Base-by-base conservation (phyloP, 139 green algal species). In the Chlamydomonas sp. region DNA sequence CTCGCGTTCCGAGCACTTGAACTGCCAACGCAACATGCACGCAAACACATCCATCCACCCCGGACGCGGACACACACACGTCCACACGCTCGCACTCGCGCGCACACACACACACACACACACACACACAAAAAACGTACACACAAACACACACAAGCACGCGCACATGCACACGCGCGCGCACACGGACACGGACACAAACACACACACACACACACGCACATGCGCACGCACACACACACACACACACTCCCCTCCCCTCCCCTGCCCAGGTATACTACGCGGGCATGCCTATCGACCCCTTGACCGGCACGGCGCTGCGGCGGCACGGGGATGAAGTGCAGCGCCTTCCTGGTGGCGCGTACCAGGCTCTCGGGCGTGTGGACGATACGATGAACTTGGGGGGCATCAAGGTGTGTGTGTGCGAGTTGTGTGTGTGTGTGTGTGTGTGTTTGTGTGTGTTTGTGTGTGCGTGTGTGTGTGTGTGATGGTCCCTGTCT, bases 371-470 rank as follows among this genome's bases (percentile, higher is more conserved):
- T 43, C 28, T 76, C n/a, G 93, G 93, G 0, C 77, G 92, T 5
- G 82, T 76, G 28, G 93, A 98, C 70, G 91, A 98, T 82, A 97
- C 93, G 1, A 98, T 98, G 93, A 98, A 98, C 83, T 82, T 98
- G n/a, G 93, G 70, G 1, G 71, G 71, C 35, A 76, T 76, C 36
- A 76, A 76, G 47, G 62, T 67, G 26, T 28, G 54, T 20, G 43
- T 54, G 43, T 13, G 16, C 43, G 10, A 16, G 10, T 16, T 34
- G n/a, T 22, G 26, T 58, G 47, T 28, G 22, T 22, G 20, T 57
- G 47, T 16, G 47, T 57, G 22, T 57, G 47, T 28, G 22, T 16
- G 20, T 57, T 57, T 28, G 16, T 57, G 47, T 57, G 20, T 57
- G 22, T 57, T 22, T 57, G 47, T 22, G 16, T 57, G 20, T 57